Base-by-base conservation (phyloP, 805 yeast species). In the Wickerhamomyces tratensis region DNA sequence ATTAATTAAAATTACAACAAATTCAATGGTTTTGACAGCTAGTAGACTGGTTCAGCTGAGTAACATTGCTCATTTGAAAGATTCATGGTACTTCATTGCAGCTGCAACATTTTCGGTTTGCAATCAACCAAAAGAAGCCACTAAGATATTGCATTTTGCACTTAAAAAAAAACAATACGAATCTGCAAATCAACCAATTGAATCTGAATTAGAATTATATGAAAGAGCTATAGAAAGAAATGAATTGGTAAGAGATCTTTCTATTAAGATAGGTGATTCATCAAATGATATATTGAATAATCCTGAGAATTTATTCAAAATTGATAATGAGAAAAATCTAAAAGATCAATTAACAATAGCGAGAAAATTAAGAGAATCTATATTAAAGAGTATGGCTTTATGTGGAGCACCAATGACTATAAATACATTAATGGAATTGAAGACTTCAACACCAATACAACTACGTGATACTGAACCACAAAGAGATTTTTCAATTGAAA, bases 321-420 rank as follows among this genome's bases (percentile, higher is more conserved):
- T 40, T 7, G 36, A 43, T 25, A 25, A 34, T 2, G 26, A 36
- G 10, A 8, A 12, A 2, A 45, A 46, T 14, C 41, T 44, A 13
- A 42, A 39, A 29, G 51, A 39, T 35, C 65, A 53, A 37, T 47
- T 41, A 48, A 47, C 43, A 36, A 46, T 72, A 7, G 69, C 89
- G 0, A 66, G 68, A 36, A 75, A 82, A 49, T 65, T 83, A 41
- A 68, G 95, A 46, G 97, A 89, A 53, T 79, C 88, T 8, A 63
- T 89, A 4, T 63, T 89, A 53, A 89, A 88, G 55, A 70, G 86
- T 5, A 72, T 83, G 0, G 95, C 95, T 0, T 63, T 89, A 38
- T 76, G 79, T 13, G 97, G 97, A 0, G 67, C 88, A 12, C 97
- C 97, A 1, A 81, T 80, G 50, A 76, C 88, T 2, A 89, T 89